Base-by-base conservation (phyloP, 2,329 filamentous ascomycete species). In the Xylariaceae sp. region DNA sequence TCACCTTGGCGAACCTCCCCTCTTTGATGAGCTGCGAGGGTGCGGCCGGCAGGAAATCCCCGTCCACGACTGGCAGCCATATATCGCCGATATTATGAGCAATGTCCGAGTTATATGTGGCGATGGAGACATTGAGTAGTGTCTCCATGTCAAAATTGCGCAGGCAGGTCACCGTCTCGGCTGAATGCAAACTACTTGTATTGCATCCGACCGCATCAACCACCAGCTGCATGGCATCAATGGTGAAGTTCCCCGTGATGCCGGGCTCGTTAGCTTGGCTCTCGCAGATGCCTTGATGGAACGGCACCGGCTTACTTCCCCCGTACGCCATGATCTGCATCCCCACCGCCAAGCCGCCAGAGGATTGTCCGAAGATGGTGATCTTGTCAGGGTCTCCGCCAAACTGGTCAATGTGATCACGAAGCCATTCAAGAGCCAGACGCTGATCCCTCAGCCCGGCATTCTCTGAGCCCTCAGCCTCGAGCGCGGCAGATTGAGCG, bases 261-360 rank as follows among this genome's bases (percentile, higher is more conserved):
- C 80, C 81, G 1, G 79, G 79, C 65, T 84, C 83, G 2, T 84
- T 74, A 1, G 76, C 74, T 57, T 80, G 78, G 56, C 75, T 79
- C 58, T 81, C 69, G 48, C 75, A 76, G 33, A 82, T 80, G 4
- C 68, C 78, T 46, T 74, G 74, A 21, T 77, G 75, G 63, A 82
- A 83, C 0, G 77, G 76, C 7, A 72, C 71, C 0, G 75, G 74
- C 49, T 76, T 75, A 21, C 60, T 71, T 16, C 70, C 78, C 12
- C 78, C 79, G 53, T 78, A 81, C 1, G 79, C 78, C 60, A 82
- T 70, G n/a, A 80, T 75, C 49, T 82, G 79, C 66, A 81, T 67
- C 9, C 75, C 76, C 4, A 79, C 73, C 8, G 76, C 69, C 2
- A 78, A 65, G 56, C 67, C 68, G 11, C 69, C 69, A 0, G 65